phyloP scores from a whole-genome alignment of 106 monocot species.

The Iris macrosiphon region DNA sequence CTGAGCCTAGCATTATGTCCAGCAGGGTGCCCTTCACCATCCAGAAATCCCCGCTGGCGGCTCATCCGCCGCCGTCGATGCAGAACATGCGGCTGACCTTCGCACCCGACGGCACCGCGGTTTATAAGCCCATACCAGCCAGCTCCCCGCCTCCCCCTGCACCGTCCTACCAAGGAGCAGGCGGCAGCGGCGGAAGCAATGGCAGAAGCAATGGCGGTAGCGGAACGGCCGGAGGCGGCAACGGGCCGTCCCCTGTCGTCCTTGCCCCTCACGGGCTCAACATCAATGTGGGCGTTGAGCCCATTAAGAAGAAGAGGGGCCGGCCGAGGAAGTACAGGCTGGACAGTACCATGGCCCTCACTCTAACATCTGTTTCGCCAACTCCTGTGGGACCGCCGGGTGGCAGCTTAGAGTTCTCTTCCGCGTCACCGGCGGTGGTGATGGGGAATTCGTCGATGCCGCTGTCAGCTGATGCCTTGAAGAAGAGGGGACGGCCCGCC shows the following conservation, averaged over 20 bases:
- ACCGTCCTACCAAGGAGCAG: neutral
- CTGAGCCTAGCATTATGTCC: conserved; percentile 6
- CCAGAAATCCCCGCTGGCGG: neutral
- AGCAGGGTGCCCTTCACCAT: too few species aligned
- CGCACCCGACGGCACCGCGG: conserved; percentile 3
- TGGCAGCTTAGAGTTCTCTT: too few species aligned
- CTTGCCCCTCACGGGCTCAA: neutral
- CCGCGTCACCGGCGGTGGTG: neutral
- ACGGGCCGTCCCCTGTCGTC: neutral
- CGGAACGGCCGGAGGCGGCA: neutral
- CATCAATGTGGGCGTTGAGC: neutral
- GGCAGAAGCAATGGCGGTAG: too few species aligned
- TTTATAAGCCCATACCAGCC: conserved; percentile 8
- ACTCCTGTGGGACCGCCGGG: neutral
- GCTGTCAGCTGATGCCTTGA: neutral
- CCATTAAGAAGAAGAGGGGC: too few species aligned
- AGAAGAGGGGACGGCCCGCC: conserved; percentile 1
- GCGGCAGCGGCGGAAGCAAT: neutral
- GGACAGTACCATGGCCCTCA: neutral
- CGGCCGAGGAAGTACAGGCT: conserved; percentile 3
- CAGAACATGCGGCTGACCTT: conserved; percentile 3
- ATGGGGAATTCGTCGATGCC: neutral
- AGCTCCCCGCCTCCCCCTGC: neutral
- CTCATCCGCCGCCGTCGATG: neutral
- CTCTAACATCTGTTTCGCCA: neutral